phyloP scores from a whole-genome alignment of 1,284 basidiomycete species.

The Hortiboletus rubellus region DNA sequence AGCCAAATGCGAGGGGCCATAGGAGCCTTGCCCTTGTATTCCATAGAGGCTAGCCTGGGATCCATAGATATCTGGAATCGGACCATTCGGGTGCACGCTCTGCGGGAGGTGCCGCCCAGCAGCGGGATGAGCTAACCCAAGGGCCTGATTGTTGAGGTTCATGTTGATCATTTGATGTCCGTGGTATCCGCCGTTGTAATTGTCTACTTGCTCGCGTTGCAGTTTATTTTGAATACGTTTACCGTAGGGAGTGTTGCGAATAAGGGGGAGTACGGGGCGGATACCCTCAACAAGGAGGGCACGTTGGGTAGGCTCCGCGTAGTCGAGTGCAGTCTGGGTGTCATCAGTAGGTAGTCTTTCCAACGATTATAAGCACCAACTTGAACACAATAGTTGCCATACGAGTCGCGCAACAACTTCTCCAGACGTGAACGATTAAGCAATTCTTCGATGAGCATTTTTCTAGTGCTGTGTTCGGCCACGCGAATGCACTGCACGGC shows the following conservation, averaged over 20 bases:
- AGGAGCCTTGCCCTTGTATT: slow-evolving; percentile 50
- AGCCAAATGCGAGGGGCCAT: slow-evolving; percentile 43
- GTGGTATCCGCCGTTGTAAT: slow-evolving; percentile 55
- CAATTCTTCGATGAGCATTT: slow-evolving; percentile 94
- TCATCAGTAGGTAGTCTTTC: slow-evolving; percentile 2
- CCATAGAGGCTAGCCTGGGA: slow-evolving; percentile 61
- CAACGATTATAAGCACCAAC: slow-evolving; percentile 39
- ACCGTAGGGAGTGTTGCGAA: slow-evolving; percentile 96
- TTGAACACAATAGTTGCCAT: slow-evolving; percentile 94
- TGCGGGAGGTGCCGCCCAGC: slow-evolving; percentile 58
- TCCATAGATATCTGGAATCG: slow-evolving; percentile 69
- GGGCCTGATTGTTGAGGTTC: slow-evolving; percentile 55
- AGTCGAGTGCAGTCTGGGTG: slow-evolving; percentile 89
- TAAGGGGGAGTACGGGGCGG: slow-evolving; percentile 92
- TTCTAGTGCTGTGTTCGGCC: slow-evolving; percentile 91
- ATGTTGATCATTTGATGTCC: slow-evolving; percentile 64
- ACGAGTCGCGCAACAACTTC: slow-evolving; percentile 93
- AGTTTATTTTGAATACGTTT: slow-evolving; percentile 98
- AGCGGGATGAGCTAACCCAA: slow-evolving; percentile 45
- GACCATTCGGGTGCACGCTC: slow-evolving; percentile 51
- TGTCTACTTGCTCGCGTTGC: slow-evolving; percentile 86
- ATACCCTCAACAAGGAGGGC: slow-evolving; percentile 89
- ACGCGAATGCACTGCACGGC: slow-evolving; percentile 88
- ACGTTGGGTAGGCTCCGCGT: slow-evolving; percentile 88
- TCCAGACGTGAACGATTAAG: slow-evolving; percentile 94